Conservation (phyloP, 768 basidiomycete species). For the Boletus coccyginus region DNA sequence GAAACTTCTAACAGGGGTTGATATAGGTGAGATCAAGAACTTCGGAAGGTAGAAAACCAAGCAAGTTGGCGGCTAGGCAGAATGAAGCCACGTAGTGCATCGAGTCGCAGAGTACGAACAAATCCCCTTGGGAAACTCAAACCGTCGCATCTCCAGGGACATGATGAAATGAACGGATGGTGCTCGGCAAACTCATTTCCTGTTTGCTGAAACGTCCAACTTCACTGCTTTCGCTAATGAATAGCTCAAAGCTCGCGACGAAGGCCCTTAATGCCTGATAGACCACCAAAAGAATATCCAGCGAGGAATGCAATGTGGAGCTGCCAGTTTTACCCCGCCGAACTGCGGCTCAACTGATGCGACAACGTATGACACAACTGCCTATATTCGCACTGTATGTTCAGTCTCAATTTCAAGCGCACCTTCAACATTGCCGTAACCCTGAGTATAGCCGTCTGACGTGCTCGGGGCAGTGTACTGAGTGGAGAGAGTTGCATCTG, state of each 20-base stretch:
- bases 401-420: conserved; percentile 74
- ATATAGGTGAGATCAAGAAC: conserved; percentile 39
- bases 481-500: conserved; percentile 45
- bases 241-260: conserved; percentile 47
- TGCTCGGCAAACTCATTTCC: conserved; percentile 29
- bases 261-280: conserved; percentile 34
- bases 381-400: conserved; percentile 42
- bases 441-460: conserved; percentile 53
- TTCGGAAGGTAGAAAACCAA: conserved; percentile 46
- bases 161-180: conserved; percentile 17
- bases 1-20: conserved; percentile 59
- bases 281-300: conserved; percentile 22
- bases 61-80: conserved; percentile 40
- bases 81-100: conserved; percentile 48
- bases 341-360: conserved; percentile 42
- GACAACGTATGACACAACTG: conserved; percentile 31
- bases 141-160: conserved; percentile 19
- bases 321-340: conserved; percentile 50
- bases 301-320: conserved; percentile 22
- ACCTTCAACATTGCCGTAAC: conserved; percentile 76
- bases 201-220: conserved; percentile 30
- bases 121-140: conserved; percentile 26
- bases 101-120: conserved; percentile 25
- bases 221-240: conserved; percentile 45
- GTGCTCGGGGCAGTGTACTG: conserved; percentile 48